Evolutionary conservation across 2,329 filamentous ascomycete genomes (phyloP), one percentile per base, ranked within the genome.

Genomic region (Monosporascus ibericus): DNA sequence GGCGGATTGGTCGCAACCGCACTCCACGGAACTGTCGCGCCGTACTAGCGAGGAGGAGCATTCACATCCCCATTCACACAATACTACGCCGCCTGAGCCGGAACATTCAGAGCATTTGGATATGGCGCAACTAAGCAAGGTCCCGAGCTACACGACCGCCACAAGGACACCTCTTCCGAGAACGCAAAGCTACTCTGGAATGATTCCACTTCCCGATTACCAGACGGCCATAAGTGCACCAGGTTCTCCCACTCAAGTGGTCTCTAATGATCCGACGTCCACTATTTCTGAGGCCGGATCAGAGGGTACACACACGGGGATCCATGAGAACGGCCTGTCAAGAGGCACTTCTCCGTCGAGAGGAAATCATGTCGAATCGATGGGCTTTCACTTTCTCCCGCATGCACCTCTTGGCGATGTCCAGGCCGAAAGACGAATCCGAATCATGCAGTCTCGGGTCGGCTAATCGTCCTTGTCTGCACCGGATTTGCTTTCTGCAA

Each of bases 131-230:
- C 72, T 91, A 42, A 87, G 78, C 65, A 87, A 87, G 58, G 87
- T 92, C 2, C 88, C 88, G 1, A 91, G 87, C 52, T 92, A 92
- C 66, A 79, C 80, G 17, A 91, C 88, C 1, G 88, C 88, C 0
- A 81, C 90, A 25, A 82, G 81, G 57, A 81, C 84, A 0, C 81
- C 84, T 5, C 47, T 66, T 27, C 79, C 82, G 17, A 76, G 80
- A 48, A 75, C 77, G 36, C 75, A 75, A 15, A 76, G 72, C 48
- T 75, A 74, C 44, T 69, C 75, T 6, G 75, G 76, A 22, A 75
- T 75, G 34, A 67, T 72, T 5, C 69, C 69, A 14, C 75, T 89
- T 6, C 87, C 87, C 0, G 83, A 88, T 63, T 91, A 91, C 63
- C 71, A 78, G 52, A 79, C 85, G 2, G 85, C 81, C 1, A 70